These are phyloP conservation scores for Mitragyna speciosa DNA, from an alignment of 257 asterid species.

Conservation along the genomic window DNA sequence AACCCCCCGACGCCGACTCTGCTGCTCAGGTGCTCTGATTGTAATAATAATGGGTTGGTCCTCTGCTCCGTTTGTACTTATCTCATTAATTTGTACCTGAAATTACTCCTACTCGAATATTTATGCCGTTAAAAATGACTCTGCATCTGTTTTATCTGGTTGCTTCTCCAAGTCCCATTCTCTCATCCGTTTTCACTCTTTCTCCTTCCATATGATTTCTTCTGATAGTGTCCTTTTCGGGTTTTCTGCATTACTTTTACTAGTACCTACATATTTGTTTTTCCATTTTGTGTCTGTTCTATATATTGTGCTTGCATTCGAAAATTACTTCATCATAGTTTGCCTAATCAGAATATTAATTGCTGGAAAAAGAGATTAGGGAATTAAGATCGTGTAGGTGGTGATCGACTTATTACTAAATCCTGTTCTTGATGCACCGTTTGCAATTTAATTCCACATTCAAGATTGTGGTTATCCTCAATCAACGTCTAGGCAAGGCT, in stretches of 20 bases:
- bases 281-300: background rate
- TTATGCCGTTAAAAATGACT: background rate
- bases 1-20: constrained; percentile 32
- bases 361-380: background rate
- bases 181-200: background rate
- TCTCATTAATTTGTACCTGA: background rate
- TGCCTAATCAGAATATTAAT: background rate
- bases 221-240: constrained; percentile 1
- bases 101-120: background rate
- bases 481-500: background rate
- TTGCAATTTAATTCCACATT: background rate
- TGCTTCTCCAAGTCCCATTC: constrained; percentile 6
- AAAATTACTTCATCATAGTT: background rate
- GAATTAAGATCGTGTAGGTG: background rate
- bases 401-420: background rate
- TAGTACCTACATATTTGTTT: background rate
- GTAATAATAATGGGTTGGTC: constrained; percentile 86
- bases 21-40: constrained; percentile 54
- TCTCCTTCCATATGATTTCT: background rate
- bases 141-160: constrained; percentile 19
- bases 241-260: background rate
- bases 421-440: background rate
- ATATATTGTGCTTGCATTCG: background rate
- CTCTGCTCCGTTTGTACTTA: constrained; percentile 70
- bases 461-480: background rate